Percentiles rank a stretch among this genome's conserved stretches.
Conservation (phyloP, 2,329 filamentous ascomycete genomes). For the Waltergamsia citrina region DNA sequence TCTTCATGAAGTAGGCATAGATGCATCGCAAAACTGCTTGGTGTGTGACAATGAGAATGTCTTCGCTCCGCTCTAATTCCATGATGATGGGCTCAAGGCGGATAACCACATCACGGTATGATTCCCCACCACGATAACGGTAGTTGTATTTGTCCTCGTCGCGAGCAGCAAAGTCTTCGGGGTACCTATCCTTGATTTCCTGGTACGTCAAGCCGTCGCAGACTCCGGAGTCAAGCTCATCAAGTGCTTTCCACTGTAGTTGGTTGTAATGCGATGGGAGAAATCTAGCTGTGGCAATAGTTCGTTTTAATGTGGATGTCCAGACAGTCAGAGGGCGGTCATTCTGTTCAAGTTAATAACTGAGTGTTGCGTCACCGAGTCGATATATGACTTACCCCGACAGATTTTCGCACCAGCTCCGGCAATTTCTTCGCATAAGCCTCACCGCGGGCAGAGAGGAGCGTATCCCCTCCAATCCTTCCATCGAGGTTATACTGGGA, state of each 20-base stretch:
- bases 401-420: slow-evolving; percentile 73
- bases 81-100: slow-evolving; percentile 98
- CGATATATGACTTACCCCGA: slow-evolving; percentile 53
- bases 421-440: slow-evolving; percentile 81
- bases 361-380: background rate
- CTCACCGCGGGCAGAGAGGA: slow-evolving; percentile 77
- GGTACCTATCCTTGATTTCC: slow-evolving; percentile 83
- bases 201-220: slow-evolving; percentile 96
- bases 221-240: slow-evolving; percentile 92
- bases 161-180: slow-evolving; percentile 88
- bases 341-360: slow-evolving; percentile 28
- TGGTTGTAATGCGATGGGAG: slow-evolving; percentile 80
- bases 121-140: slow-evolving; percentile 92
- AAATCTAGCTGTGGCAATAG: slow-evolving; percentile 82
- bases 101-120: slow-evolving; percentile 92
- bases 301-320: slow-evolving; percentile 62
- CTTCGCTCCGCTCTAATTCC: slow-evolving; percentile 92
- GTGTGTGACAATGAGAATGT: slow-evolving; percentile 96
- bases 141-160: slow-evolving; percentile 99
- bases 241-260: slow-evolving; percentile 95
- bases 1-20: slow-evolving; percentile 98
- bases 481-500: slow-evolving; percentile 86
- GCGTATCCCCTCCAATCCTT: slow-evolving; percentile 85
- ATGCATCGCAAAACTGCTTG: slow-evolving; percentile 95
- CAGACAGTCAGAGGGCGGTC: slow-evolving; percentile 52